Conservation (phyloP, 2,329 filamentous ascomycete species). For the Herpotrichia juniperi region DNA sequence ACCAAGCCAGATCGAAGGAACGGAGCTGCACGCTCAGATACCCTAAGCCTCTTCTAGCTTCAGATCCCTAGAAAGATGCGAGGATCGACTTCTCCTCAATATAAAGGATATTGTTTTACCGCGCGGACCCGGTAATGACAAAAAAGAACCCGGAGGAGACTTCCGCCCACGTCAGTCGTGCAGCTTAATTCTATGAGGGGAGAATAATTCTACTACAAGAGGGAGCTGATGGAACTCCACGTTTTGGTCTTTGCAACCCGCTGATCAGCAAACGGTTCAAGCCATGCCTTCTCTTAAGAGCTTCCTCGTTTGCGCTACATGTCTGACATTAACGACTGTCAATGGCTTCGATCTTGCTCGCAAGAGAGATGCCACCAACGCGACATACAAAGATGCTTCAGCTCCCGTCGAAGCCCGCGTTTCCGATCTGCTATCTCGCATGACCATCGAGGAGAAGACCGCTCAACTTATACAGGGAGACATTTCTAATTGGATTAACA, state of each 20-base stretch:
- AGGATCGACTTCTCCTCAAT: not conserved
- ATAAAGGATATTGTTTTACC: not conserved
- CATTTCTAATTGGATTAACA: slow-evolving; percentile 75
- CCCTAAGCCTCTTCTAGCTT: not conserved
- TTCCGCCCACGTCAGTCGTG: not conserved
- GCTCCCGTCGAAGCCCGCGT: slow-evolving; percentile 69
- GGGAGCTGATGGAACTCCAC: not conserved
- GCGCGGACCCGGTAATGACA: slow-evolving; percentile 5
- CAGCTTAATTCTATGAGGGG: not conserved
- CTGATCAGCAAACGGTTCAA: not conserved
- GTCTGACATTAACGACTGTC: not conserved
- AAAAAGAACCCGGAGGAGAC: not conserved
- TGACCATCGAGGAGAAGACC: slow-evolving; percentile 77
- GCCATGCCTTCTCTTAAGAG: slow-evolving; percentile 1
- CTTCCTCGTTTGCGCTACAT: not conserved
- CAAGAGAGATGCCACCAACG: slow-evolving; percentile 34
- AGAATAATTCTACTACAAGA: not conserved
- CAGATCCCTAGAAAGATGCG: not conserved
- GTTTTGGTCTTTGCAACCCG: not conserved
- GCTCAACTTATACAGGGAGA: slow-evolving; percentile 70
- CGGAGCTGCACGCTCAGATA: not conserved
- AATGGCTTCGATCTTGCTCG: slow-evolving; percentile 30
- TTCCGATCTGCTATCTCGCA: slow-evolving; percentile 70
- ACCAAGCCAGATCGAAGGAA: not conserved
- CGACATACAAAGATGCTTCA: slow-evolving; percentile 66